Conservation (phyloP, 331 rosid species). For the Saraca asoca region DNA sequence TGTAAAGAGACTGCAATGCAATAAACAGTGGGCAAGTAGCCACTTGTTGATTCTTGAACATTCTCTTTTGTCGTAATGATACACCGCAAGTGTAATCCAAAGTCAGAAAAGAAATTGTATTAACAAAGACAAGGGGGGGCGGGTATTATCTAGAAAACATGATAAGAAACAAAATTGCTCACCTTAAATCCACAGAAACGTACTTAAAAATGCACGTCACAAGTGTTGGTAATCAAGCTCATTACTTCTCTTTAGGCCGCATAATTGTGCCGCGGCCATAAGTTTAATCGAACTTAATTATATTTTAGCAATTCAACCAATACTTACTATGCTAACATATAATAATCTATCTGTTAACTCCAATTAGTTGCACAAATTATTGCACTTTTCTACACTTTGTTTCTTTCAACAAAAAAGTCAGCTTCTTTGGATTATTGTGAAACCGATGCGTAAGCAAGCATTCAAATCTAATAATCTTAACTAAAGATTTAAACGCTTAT, state of each 20-base stretch:
- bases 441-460: no score
- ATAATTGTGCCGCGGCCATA: conserved; percentile 45
- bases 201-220: conserved; percentile 36
- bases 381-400: conserved; percentile 37
- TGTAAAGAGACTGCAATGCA: no score
- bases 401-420: conserved; percentile 20
- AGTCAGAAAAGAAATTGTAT: not conserved
- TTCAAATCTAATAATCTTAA: no score
- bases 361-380: not conserved
- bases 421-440: no score
- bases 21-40: no score
- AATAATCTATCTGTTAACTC: conserved; percentile 29
- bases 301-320: conserved; percentile 17
- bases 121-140: no score
- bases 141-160: not conserved
- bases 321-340: conserved; percentile 4
- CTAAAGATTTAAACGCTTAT: no score
- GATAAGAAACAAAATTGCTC: conserved; percentile 35
- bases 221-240: no score
- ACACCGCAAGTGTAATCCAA: not conserved
- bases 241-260: conserved; percentile 22
- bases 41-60: not conserved
- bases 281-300: conserved; percentile 21
- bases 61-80: not conserved
- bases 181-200: conserved; percentile 32